Evolutionary conservation across 139 green algal genomes (phyloP).

Genomic region (Volvox africanus): DNA sequence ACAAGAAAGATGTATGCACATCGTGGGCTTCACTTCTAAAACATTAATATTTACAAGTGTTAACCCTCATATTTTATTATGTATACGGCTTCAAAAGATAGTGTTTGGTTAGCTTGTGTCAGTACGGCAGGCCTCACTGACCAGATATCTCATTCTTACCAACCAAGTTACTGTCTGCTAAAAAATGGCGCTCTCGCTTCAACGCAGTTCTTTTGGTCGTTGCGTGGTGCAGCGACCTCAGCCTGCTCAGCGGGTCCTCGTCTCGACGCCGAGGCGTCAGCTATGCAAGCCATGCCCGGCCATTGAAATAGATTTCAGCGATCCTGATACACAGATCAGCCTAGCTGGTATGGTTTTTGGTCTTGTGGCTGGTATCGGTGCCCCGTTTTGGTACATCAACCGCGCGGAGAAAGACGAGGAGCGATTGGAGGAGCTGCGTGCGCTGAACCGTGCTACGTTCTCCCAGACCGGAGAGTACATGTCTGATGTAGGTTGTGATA

Average conservation of each 20-base stretch:
- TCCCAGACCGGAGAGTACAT: slow-evolving; percentile 88
- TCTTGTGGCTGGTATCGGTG: slow-evolving; percentile 66
- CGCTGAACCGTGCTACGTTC: slow-evolving; percentile 85
- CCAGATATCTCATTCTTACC: too few species aligned
- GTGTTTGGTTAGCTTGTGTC: too few species aligned
- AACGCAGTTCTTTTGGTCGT: not conserved
- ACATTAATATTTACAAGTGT: too few species aligned
- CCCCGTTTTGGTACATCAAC: slow-evolving; percentile 85
- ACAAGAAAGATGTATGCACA: too few species aligned
- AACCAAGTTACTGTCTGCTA: not conserved
- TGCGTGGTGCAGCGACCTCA: slow-evolving; percentile 18
- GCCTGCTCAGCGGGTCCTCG: not conserved
- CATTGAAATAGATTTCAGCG: slow-evolving; percentile 85
- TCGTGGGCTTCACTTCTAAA: too few species aligned
- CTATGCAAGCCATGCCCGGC: slow-evolving; percentile 43
- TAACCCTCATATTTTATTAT: too few species aligned
- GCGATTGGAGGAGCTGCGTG: slow-evolving; percentile 84
- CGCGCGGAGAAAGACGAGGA: slow-evolving; percentile 83
- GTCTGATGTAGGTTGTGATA: slow-evolving; percentile 56
- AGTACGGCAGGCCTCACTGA: too few species aligned
- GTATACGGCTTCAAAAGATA: too few species aligned
- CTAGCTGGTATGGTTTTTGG: slow-evolving; percentile 65
- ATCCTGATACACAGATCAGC: slow-evolving; percentile 56
- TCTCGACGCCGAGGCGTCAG: not conserved
- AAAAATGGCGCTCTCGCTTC: slow-evolving; percentile 29